Evolutionary conservation across 257 asterid genomes (phyloP), one percentile per base, ranked within the genome.

Genomic region (Solanum phureja): DNA sequence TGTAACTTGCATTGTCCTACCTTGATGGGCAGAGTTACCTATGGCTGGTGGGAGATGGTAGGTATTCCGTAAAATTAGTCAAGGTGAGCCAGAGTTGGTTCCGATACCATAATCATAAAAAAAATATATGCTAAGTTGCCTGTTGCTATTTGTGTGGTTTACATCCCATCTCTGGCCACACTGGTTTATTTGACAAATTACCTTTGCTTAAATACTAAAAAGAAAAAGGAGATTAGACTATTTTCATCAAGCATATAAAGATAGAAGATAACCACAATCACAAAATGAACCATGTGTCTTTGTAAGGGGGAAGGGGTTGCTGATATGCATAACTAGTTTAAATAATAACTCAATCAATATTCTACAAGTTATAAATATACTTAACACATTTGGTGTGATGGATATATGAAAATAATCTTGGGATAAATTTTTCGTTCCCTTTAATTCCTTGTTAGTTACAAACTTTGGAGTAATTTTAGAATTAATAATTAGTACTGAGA

Each of bases 11-110:
- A 18, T 52, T 52, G n/a, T 52, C 62, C 7, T 52, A 52, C 10
- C n/a, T 56, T 6, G n/a, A 16, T 56, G n/a, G 64, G 3, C 9
- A 6, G n/a, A 18, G n/a, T 56, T 56, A 56, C 4, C 8, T 56
- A 21, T 56, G 3, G 4, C 8, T 18, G 3, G 4, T 56, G 1
- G 64, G 10, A 56, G 64, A 18, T 56, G 1, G 1, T 19, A 6
- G 24, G 10, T 56, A 56, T 19, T 56, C 1, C 11, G 11, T 19
- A 0, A 19, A 56, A 56, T 56, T 56, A 19, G 24, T 18, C n/a
- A 2, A 18, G 64, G 0, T 56, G 10, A 0, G 1, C 0, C 9
- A 56, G 3, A 56, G 10, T 56, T 56, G 4, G 0, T 56, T 56
- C 3, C 2, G n/a, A 6, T 52, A 18, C n/a, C 62, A 7, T 52